Evolutionary conservation across 2,329 filamentous ascomycete species (phyloP).

Genomic region (Neopestalotiopsis sp.): DNA sequence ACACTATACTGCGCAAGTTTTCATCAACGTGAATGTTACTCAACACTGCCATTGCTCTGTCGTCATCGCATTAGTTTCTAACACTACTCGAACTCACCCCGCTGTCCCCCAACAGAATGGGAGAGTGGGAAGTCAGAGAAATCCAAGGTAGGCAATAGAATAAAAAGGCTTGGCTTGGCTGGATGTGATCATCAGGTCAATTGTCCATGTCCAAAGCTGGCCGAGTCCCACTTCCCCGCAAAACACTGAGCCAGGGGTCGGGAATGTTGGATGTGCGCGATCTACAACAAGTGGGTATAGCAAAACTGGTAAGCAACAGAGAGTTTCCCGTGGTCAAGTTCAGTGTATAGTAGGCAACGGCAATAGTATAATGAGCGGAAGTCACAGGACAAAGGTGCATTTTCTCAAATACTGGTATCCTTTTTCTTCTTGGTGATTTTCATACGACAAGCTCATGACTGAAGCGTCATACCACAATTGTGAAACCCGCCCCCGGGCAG

Average conservation of each 20-base stretch:
- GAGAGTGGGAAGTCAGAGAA: not conserved
- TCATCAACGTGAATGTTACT: not conserved
- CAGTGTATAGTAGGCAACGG: not conserved
- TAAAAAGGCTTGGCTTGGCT: not conserved
- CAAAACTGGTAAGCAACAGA: not conserved
- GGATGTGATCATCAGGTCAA: constrained; percentile 1
- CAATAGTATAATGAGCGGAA: not conserved
- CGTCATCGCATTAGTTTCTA: not conserved
- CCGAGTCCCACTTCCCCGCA: constrained; percentile 15
- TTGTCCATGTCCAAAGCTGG: not conserved
- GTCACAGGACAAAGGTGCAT: not conserved
- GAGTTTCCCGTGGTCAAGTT: not conserved
- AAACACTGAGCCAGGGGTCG: not conserved
- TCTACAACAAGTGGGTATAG: constrained; percentile 8
- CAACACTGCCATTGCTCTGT: not conserved
- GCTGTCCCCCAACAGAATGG: not conserved
- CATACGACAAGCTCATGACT: not conserved
- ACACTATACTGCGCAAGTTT: not conserved
- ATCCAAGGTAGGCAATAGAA: not conserved
- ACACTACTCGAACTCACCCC: not conserved
- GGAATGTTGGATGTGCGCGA: not conserved
- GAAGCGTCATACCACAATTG: not conserved
- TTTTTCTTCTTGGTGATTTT: not conserved
- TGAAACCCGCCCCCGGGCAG: not conserved
- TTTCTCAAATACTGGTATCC: not conserved